Evolutionary conservation across 805 yeast genomes (phyloP).

Genomic region (Saccharomycopsis sp.): DNA sequence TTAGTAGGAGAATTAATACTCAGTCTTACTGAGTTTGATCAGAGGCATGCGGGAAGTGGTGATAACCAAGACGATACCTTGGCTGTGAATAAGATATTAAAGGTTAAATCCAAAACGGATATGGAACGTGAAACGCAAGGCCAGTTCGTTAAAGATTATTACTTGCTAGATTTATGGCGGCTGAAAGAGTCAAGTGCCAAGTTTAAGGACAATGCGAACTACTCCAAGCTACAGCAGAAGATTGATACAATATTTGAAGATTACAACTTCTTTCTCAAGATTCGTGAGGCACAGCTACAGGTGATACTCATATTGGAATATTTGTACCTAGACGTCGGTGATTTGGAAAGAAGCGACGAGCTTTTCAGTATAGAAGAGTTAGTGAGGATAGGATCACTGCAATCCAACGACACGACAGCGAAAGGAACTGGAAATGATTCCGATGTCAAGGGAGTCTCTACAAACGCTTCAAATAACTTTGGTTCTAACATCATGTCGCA

Average conservation of each 20-base stretch:
- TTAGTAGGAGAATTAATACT: not conserved
- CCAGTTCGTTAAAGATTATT: not conserved
- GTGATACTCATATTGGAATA: constrained; percentile 12
- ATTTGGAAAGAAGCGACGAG: constrained; percentile 4
- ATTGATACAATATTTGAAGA: constrained; percentile 4
- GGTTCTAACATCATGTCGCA: not conserved
- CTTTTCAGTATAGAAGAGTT: constrained; percentile 1
- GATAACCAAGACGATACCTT: not conserved
- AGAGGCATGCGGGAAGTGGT: constrained; percentile 8
- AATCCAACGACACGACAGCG: not conserved
- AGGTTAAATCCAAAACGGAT: not conserved
- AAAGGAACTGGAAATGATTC: not conserved
- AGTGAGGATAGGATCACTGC: not conserved
- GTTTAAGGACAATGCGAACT: not conserved
- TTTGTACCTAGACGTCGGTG: constrained; percentile 8
- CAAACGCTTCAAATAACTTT: not conserved
- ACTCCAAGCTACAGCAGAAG: not conserved
- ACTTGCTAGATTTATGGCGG: not conserved
- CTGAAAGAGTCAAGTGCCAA: not conserved
- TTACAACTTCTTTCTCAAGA: constrained; percentile 13
- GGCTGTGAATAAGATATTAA: not conserved
- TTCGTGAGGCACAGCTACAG: constrained; percentile 19
- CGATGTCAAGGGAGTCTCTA: not conserved
- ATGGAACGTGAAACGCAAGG: not conserved
- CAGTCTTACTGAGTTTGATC: constrained; percentile 8